Evolutionary conservation across 2,329 filamentous ascomycete genomes (phyloP).

Genomic region (Incumbomyces delicatus): DNA sequence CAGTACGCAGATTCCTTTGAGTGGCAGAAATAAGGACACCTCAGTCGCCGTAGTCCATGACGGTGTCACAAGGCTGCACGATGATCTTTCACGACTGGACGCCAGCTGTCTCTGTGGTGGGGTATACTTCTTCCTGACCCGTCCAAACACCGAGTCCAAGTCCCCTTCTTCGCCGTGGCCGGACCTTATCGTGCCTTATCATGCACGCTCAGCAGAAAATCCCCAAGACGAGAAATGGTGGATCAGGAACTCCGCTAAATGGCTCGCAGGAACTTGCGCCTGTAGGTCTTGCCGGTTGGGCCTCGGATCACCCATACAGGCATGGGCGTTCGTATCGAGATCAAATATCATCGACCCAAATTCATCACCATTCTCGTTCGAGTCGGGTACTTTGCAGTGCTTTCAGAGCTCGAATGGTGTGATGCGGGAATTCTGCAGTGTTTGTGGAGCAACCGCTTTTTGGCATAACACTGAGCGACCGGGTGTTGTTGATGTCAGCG

Average conservation of each 20-base stretch:
- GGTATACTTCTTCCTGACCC: conserved; percentile 49
- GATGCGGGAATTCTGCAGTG: conserved; percentile 51
- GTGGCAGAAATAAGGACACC: conserved; percentile 33
- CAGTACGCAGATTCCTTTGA: conserved; percentile 29
- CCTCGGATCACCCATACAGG: conserved; percentile 54
- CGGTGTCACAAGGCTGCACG: neutral
- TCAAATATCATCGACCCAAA: conserved; percentile 39
- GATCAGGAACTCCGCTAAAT: conserved; percentile 42
- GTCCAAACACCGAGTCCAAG: conserved; percentile 41
- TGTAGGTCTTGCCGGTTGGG: conserved; percentile 54
- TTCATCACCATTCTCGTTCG: conserved; percentile 24
- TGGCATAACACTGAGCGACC: conserved; percentile 48
- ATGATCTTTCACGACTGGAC: conserved; percentile 25
- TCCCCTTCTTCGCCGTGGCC: conserved; percentile 40
- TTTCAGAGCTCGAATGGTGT: conserved; percentile 48
- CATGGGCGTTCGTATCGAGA: conserved; percentile 56
- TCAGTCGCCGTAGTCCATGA: neutral
- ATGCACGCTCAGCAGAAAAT: conserved; percentile 34
- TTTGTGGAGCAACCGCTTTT: conserved; percentile 56
- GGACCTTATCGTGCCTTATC: conserved; percentile 44
- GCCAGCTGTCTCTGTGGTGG: conserved; percentile 31
- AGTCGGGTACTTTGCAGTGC: conserved; percentile 36
- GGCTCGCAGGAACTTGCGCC: conserved; percentile 51
- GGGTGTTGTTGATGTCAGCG: conserved; percentile 53
- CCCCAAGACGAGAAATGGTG: conserved; percentile 49